Evolutionary conservation across 192 early-diverging fungal species (phyloP).

Genomic region (Pilaira anomala): DNA sequence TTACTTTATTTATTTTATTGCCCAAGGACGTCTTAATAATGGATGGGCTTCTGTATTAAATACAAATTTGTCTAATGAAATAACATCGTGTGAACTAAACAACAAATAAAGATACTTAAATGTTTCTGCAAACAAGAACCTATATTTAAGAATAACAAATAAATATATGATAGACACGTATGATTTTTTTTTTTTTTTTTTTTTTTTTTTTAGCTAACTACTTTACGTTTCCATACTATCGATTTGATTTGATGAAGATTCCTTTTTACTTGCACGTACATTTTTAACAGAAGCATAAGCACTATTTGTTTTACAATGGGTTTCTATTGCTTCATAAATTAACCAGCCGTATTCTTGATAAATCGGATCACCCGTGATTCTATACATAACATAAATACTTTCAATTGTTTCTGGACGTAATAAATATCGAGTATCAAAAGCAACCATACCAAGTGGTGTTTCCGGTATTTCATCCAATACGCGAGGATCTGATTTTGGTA

Average conservation of each 20-base stretch:
- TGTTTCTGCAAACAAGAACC: conserved; percentile 70
- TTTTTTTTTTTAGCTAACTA: neutral
- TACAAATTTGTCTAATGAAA: conserved; percentile 58
- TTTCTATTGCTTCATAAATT: conserved; percentile 50
- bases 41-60: conserved; percentile 77
- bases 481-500: neutral
- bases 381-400: conserved; percentile 68
- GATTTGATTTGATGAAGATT: conserved; percentile 7
- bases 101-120: conserved; percentile 70
- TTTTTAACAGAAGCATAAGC: conserved; percentile 46
- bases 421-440: neutral
- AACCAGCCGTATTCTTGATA: conserved; percentile 73
- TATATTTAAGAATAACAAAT: too few relatives aligned
- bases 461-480: neutral
- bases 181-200: too few relatives aligned
- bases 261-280: conserved; percentile 14
- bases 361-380: conserved; percentile 62
- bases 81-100: conserved; percentile 49
- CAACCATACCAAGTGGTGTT: neutral
- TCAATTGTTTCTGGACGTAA: conserved; percentile 60
- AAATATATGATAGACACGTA: too few relatives aligned
- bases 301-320: conserved; percentile 41
- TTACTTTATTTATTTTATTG: neutral
- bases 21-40: conserved; percentile 11
- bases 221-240: conserved; percentile 33